Evolutionary conservation across 139 green algal species (phyloP).

Genomic region (Chlamydomonas sp.): DNA sequence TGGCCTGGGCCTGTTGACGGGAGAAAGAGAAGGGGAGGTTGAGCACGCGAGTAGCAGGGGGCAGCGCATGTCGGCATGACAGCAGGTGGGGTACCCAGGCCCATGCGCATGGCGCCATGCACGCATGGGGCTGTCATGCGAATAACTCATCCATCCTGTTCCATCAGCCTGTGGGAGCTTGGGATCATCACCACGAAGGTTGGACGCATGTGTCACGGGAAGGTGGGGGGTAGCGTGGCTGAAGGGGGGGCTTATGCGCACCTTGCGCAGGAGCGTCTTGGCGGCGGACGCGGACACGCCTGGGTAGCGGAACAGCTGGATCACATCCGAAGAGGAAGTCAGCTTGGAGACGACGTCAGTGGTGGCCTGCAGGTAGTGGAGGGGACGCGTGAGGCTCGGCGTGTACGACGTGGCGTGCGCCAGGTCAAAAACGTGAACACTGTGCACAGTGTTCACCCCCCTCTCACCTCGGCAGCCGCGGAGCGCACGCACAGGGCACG

Average conservation of each 20-base stretch:
- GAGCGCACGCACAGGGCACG: too few species aligned
- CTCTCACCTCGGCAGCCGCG: too few species aligned
- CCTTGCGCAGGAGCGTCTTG: constrained; percentile 57
- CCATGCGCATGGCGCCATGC: neutral
- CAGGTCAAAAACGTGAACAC: too few species aligned
- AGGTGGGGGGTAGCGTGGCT: neutral
- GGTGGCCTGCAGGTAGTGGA: neutral
- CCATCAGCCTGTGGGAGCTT: neutral
- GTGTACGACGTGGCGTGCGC: neutral
- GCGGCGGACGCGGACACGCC: constrained; percentile 55
- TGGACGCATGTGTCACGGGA: neutral
- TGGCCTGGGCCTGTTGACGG: constrained; percentile 47
- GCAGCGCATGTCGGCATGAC: neutral
- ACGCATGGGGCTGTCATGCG: neutral
- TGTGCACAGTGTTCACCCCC: too few species aligned
- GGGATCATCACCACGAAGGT: too few species aligned
- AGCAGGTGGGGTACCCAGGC: neutral
- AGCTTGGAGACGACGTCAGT: constrained; percentile 3
- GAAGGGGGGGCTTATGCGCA: neutral
- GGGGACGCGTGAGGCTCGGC: neutral
- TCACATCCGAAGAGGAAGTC: constrained; percentile 31
- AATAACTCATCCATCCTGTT: neutral
- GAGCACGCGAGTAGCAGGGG: neutral
- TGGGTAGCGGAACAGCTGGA: constrained; percentile 81
- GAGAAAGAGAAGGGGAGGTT: neutral